Evolutionary conservation across 305 asterid genomes (phyloP).

Genomic region (Andrographis paniculata): DNA sequence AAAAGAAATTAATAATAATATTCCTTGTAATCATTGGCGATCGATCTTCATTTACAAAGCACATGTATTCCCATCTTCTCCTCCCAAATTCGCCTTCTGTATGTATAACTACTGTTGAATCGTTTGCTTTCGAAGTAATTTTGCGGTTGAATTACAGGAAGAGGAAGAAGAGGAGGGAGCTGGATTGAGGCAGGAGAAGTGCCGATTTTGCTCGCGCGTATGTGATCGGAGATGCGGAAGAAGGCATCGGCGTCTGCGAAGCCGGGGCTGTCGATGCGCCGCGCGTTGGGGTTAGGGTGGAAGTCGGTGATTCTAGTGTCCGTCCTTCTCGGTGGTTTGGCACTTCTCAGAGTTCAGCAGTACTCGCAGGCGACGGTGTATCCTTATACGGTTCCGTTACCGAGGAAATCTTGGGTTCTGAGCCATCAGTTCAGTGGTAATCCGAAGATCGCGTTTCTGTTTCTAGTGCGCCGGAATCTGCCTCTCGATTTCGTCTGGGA

Average conservation of each 20-base stretch:
- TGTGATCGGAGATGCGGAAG: conserved; percentile 44
- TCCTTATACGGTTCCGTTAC: conserved; percentile 24
- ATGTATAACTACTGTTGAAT: neutral
- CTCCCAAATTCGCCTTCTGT: conserved; percentile 5
- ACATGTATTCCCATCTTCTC: conserved; percentile 19
- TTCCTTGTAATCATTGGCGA: conserved; percentile 7
- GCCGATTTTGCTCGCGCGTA: conserved; percentile 4
- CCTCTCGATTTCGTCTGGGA: conserved; percentile 96
- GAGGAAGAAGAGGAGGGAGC: conserved; percentile 27
- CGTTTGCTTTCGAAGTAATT: neutral
- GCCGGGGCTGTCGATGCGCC: conserved; percentile 41
- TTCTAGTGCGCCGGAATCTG: conserved; percentile 54
- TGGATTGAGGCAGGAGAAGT: conserved; percentile 8
- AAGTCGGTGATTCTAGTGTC: conserved; percentile 47
- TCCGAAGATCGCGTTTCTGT: conserved; percentile 79
- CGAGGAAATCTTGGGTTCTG: conserved; percentile 32
- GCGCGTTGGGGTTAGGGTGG: conserved; percentile 58
- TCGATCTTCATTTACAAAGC: conserved; percentile 16
- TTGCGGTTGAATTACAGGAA: conserved; percentile 21
- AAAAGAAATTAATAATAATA: no score
- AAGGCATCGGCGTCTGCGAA: conserved; percentile 34
- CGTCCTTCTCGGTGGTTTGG: conserved; percentile 42
- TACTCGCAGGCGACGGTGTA: conserved; percentile 33
- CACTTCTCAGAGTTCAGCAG: conserved; percentile 58
- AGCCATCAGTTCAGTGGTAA: conserved; percentile 35